Evolutionary conservation across 1,284 basidiomycete species (phyloP), one percentile per base, ranked within the genome.

Genomic region (Apiotrichum veenhuisii): DNA sequence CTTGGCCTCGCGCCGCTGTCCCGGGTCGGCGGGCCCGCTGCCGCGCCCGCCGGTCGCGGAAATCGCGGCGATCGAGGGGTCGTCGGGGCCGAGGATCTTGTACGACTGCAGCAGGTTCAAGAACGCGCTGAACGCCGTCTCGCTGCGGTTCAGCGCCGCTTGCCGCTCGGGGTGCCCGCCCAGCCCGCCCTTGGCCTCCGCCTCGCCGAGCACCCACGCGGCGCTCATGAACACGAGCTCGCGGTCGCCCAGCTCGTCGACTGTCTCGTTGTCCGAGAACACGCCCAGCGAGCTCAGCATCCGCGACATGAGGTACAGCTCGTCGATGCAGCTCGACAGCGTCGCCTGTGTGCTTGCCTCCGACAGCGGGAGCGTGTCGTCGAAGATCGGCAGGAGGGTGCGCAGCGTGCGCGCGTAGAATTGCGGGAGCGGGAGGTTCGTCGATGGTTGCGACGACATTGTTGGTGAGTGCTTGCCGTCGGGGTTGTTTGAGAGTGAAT

Each of bases 211-310:
- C 23, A 86, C 82, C 74, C 84, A 93, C 0, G 87, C 85, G 0
- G 91, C 84, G 45, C 85, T 81, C 52, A 96, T 82, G 76, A 91
- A 96, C 11, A 87, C 79, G 48, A 96, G 77, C 74, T 93, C 85
- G 33, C 81, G 79, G 12, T 92, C 91, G 1, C 87, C 82, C 42
- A 97, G 83, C 74, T 97, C 93, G 47, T 92, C 88, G 23, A 91
- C 76, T 0, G 80, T 80, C 72, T 97, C 93, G 70, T 96, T 96
- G 10, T 86, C 80, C 54, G 89, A 92, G 76, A 95, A 93, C 22
- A 96, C 78, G 0, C 84, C 84, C 25, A 95, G 80, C 47, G 65
- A 67, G 26, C 56, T 58, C 25, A 76, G 56, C 70, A 75, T 76
- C 11, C 74, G 67, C 34, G 63, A 48, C 46, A 79, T 75, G 37